Evolutionary conservation across 768 basidiomycete species (phyloP), one percentile per base, ranked within the genome.

Genomic region (Naematelia aurantialba): DNA sequence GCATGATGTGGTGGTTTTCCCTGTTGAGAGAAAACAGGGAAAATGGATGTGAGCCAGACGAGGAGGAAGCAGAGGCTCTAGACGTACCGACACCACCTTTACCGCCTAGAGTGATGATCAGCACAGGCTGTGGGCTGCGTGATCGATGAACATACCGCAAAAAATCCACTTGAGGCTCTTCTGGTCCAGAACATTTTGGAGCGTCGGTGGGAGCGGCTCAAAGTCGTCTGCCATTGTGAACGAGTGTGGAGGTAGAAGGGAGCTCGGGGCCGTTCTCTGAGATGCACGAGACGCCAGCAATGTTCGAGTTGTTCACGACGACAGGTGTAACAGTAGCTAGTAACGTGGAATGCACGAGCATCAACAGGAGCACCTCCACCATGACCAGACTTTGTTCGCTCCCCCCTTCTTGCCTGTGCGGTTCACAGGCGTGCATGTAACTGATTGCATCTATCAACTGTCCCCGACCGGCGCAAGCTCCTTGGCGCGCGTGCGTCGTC

Each of bases 1-100:
- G 77, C 93, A 98, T 11, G 91, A 93, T 3, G 96, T 96, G 0
- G 96, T 98, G 1, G 96, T 99, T 82, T 99, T 99, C 56, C 94
- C 93, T 91, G 74, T 55, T 25, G 11, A 49, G 22, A 13, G n/a
- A n/a, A n/a, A n/a, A n/a, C n/a, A n/a, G n/a, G n/a, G n/a, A n/a
- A n/a, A n/a, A n/a, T 47, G 19, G 8, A 17, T 19, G 24, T 19
- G 10, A 19, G 24, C 46, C 21, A 47, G n/a, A 19, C 3, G 11
- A 2, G 25, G 13, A 8, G 26, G 54, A 4, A 45, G 21, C 47
- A 58, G 17, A 17, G 11, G 49, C 19, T 50, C 30, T 21, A 50
- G 12, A 46, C 30, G 78, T 76, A 88, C 93, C 91, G 64, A 98
- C 96, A 81, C 93, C 96, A 79, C 91, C 96, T 83, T 97, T 98